These are phyloP conservation scores for Saccharomycopsis hybrid DNA, from an alignment of 1,139 yeast species.

Conservation along the genomic window DNA sequence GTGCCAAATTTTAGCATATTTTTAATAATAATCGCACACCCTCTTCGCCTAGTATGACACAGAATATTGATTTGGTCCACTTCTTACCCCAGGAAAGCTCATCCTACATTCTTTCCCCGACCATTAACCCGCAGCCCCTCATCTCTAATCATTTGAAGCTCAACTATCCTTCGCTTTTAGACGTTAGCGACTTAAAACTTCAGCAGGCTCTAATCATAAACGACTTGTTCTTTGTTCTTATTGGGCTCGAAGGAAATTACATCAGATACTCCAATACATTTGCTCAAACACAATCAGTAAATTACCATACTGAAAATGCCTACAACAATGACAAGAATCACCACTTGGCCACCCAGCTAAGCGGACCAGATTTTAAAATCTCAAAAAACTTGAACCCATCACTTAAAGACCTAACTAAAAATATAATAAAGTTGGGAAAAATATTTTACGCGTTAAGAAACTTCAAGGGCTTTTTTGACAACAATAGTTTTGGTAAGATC, in stretches of 20 bases:
- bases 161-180: slow-evolving; percentile 31
- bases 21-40: no score
- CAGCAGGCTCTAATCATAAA: slow-evolving; percentile 71
- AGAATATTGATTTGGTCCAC: slow-evolving; percentile 6
- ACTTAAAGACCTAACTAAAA: slow-evolving; percentile 63
- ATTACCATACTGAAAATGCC: slow-evolving; percentile 22
- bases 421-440: slow-evolving; percentile 57
- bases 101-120: slow-evolving; percentile 8
- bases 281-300: slow-evolving; percentile 27
- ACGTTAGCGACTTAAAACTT: slow-evolving; percentile 37
- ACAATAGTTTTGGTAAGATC: slow-evolving; percentile 56
- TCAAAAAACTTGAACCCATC: slow-evolving; percentile 71
- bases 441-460: slow-evolving; percentile 48
- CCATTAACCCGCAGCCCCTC: slow-evolving; percentile 9
- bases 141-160: slow-evolving; percentile 2
- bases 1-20: no score
- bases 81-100: slow-evolving; percentile 6
- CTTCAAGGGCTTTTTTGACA: slow-evolving; percentile 53
- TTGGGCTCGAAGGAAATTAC: slow-evolving; percentile 78
- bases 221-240: slow-evolving; percentile 61
- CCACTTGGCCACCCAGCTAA: slow-evolving; percentile 26
- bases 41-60: no score
- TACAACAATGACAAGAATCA: slow-evolving; percentile 14
- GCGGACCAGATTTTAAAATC: slow-evolving; percentile 72
- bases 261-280: slow-evolving; percentile 62